Percentiles rank a stretch among this genome's conserved stretches.
These are phyloP conservation scores for Quaeritorhiza haematococci DNA, from an alignment of 371 early-diverging fungal genomes.

Conservation along the genomic window DNA sequence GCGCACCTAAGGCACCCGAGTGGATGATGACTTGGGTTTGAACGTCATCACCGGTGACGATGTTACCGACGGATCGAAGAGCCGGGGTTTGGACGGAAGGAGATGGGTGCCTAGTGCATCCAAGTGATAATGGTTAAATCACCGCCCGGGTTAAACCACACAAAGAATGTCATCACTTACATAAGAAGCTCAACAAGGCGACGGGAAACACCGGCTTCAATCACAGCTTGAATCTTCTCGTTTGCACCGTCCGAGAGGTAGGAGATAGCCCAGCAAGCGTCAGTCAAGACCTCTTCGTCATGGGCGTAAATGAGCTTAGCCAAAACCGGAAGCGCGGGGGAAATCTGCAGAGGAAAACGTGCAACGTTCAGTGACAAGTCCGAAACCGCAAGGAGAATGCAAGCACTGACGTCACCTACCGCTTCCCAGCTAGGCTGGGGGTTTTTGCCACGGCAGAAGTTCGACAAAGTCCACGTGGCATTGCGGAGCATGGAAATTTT, in stretches of 20 bases:
- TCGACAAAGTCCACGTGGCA: constrained; percentile 98
- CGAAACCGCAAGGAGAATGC: not conserved
- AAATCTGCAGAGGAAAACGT: constrained; percentile 48
- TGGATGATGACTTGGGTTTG: constrained; percentile 96
- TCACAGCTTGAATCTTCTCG: constrained; percentile 93
- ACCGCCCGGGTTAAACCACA: no score
- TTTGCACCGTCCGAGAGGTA: constrained; percentile 96
- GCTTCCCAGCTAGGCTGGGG: constrained; percentile 89
- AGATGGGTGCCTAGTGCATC: constrained; percentile 54
- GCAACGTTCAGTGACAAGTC: not conserved
- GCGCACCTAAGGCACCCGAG: constrained; percentile 79
- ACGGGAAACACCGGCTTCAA: constrained; percentile 90
- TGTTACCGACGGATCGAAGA: constrained; percentile 97
- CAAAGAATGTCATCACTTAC: constrained; percentile 33
- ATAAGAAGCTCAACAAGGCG: constrained; percentile 89
- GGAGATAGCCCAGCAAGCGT: constrained; percentile 99
- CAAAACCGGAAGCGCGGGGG: constrained; percentile 81
- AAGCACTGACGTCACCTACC: constrained; percentile 43
- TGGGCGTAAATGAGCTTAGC: constrained; percentile 81
- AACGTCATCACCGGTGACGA: constrained; percentile 97
- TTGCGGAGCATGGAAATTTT: constrained; percentile 95
- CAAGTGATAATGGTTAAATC: not conserved
- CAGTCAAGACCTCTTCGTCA: constrained; percentile 96
- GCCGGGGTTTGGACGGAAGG: constrained; percentile 94
- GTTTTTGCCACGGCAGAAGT: constrained; percentile 98